Evolutionary conservation across 139 green algal genomes (phyloP), one percentile per base, ranked within the genome.

Genomic region (Asterochloris erici): DNA sequence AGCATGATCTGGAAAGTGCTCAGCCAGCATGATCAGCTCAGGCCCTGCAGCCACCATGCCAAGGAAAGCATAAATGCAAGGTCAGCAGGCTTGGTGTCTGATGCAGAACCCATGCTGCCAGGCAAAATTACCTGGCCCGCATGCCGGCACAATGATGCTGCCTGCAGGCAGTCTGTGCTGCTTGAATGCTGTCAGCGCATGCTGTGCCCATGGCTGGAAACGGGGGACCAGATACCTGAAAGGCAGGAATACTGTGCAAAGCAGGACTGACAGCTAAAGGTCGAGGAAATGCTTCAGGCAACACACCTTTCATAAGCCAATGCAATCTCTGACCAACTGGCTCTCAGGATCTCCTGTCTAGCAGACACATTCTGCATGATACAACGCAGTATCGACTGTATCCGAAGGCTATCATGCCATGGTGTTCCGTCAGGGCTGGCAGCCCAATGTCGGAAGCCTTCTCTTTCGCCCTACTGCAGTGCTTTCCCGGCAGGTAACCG

Each of bases 1-100:
- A 73, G 73, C 38, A 19, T n/a, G 23, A 12, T 66, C 62, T 63
- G 84, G 69, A 60, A 87, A 62, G n/a, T 73, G 28, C 4, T 78
- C 63, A 11, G 84, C 84, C 28, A 87, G 68, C 62, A 87, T 79
- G 19, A 79, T 24, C 68, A 87, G 81, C 76, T 87, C 84, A 19
- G 86, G 84, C 14, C 84, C 84, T 87, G 74, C 68, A 38, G 10
- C 23, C 14, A 14, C 61, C 70, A 24, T 19, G n/a, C 24, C 29
- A 54, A 14, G 21, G 60, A 16, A 63, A 61, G 12, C 10, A 13
- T 77, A 11, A 14, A 24, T 9, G n/a, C 26, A n/a, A 9, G 4
- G 66, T 71, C 17, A 71, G 17, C 19, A 12, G n/a, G 28, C 69
- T 16, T 28, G 62, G 68, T 61, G 68, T n/a, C 21, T 70, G 24